phyloP scores from a whole-genome alignment of 2,329 filamentous ascomycete genomes.

The Lasiodiplodia sp. region DNA sequence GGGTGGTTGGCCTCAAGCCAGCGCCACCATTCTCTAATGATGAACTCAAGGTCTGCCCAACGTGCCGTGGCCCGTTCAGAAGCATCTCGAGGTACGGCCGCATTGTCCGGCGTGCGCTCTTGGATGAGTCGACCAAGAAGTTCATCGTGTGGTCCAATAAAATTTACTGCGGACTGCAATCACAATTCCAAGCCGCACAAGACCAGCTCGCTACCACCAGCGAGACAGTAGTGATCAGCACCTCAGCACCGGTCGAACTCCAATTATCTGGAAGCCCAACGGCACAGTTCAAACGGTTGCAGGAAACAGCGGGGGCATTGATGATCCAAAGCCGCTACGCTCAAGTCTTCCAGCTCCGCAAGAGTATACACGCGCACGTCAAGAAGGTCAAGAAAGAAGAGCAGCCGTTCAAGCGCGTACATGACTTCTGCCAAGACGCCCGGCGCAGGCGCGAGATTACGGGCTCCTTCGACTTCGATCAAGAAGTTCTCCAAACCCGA shows the following conservation, averaged over 20 bases:
- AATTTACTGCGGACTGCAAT: slow-evolving; percentile 42
- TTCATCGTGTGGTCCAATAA: slow-evolving; percentile 64
- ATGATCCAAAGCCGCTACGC: slow-evolving; percentile 30
- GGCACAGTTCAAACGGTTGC: not conserved
- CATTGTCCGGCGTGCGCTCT: slow-evolving; percentile 64
- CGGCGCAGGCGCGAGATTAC: slow-evolving; percentile 40
- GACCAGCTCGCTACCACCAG: slow-evolving; percentile 32
- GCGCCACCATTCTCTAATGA: slow-evolving; percentile 40
- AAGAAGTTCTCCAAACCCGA: slow-evolving; percentile 39
- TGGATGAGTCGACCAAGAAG: slow-evolving; percentile 71
- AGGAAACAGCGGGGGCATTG: not conserved
- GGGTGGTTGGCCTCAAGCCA: slow-evolving; percentile 42
- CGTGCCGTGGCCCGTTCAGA: slow-evolving; percentile 66
- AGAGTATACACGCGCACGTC: slow-evolving; percentile 37
- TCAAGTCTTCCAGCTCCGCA: slow-evolving; percentile 31
- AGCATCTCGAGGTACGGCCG: slow-evolving; percentile 68
- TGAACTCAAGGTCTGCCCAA: slow-evolving; percentile 63
- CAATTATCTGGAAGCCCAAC: not conserved
- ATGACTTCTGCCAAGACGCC: slow-evolving; percentile 53
- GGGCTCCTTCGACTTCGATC: slow-evolving; percentile 42
- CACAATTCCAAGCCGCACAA: slow-evolving; percentile 20
- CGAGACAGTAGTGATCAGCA: slow-evolving; percentile 7
- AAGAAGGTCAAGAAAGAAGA: slow-evolving; percentile 52
- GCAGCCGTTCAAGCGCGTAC: slow-evolving; percentile 59
- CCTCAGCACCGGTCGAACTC: not conserved